These are phyloP conservation scores for Trametes sanguinea DNA, from an alignment of 768 basidiomycete genomes.

Conservation along the genomic window DNA sequence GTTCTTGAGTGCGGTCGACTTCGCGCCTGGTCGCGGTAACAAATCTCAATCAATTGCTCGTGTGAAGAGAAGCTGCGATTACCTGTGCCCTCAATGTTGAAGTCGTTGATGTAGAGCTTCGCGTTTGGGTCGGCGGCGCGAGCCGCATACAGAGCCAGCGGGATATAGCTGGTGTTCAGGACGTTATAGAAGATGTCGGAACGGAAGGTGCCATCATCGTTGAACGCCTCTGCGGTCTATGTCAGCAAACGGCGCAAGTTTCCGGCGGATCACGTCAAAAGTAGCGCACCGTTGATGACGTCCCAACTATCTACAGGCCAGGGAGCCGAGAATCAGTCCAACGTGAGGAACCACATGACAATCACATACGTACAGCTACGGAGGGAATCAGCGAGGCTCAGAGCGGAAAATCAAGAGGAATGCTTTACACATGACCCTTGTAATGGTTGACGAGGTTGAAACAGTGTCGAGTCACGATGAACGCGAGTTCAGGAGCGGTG, in stretches of 20 bases:
- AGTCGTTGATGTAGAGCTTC: slow-evolving; percentile 55
- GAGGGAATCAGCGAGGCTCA: neutral
- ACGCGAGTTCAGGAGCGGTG: slow-evolving; percentile 34
- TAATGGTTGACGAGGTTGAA: slow-evolving; percentile 51
- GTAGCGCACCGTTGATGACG: slow-evolving; percentile 46
- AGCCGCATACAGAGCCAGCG: slow-evolving; percentile 52
- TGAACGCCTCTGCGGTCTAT: slow-evolving; percentile 45
- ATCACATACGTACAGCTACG: slow-evolving; percentile 21
- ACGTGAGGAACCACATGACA: neutral
- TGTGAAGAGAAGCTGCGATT: too few relatives aligned
- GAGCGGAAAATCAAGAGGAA: neutral
- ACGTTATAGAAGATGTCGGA: slow-evolving; percentile 52
- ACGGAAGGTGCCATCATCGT: slow-evolving; percentile 60
- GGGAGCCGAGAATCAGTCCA: neutral
- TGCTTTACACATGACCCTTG: slow-evolving; percentile 42
- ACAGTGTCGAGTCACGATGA: slow-evolving; percentile 51
- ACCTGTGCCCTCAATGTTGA: slow-evolving; percentile 35
- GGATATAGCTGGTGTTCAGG: slow-evolving; percentile 48
- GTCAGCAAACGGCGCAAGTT: neutral
- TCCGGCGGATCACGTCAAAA: neutral
- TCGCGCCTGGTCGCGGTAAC: slow-evolving; percentile 37
- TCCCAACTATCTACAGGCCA: slow-evolving; percentile 46
- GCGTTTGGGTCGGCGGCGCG: slow-evolving; percentile 53
- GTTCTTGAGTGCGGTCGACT: slow-evolving; percentile 54
- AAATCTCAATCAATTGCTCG: too few relatives aligned